A percentile compares a stretch with the other conserved stretches of the same genome.
These are phyloP conservation scores for Mallotus japonicus DNA, from an alignment of 441 rosid species.

Conservation along the genomic window DNA sequence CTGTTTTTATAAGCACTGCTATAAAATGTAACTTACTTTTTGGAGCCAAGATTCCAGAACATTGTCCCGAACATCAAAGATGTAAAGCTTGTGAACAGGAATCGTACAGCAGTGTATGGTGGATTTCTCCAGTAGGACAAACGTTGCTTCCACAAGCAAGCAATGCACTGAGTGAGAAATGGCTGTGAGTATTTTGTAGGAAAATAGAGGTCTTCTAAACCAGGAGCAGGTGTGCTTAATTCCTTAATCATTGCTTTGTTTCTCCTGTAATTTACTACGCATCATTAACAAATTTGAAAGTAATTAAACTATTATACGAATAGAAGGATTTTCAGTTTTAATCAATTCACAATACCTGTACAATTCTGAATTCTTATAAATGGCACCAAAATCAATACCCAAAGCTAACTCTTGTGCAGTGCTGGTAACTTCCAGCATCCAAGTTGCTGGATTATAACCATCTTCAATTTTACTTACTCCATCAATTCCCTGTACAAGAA, in stretches of 20 bases:
- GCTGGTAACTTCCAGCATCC: conserved; percentile 81
- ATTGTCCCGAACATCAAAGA: conserved; percentile 73
- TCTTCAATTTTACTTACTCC: conserved; percentile 66
- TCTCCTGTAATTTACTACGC: conserved; percentile 43
- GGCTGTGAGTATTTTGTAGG: conserved; percentile 59
- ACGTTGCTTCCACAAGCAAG: conserved; percentile 84
- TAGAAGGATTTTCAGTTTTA: too few species aligned
- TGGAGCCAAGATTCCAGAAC: conserved; percentile 76
- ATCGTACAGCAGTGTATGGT: conserved; percentile 67
- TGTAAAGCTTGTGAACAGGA: conserved; percentile 60
- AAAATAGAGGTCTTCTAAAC: conserved; percentile 60
- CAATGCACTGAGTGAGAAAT: conserved; percentile 54
- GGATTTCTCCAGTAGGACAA: conserved; percentile 90
- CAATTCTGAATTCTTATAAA: conserved; percentile 62
- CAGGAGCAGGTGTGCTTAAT: conserved; percentile 55
- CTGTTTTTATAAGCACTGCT: not conserved
- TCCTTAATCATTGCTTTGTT: conserved; percentile 62
- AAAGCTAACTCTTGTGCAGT: conserved; percentile 52
- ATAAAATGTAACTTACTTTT: conserved; percentile 38
- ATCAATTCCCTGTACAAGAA: conserved; percentile 40
- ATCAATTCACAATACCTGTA: conserved; percentile 38
- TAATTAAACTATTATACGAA: not conserved
- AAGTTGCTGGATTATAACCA: conserved; percentile 82
- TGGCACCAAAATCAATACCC: conserved; percentile 53
- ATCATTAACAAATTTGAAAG: not conserved